Percentiles rank a stretch among this genome's conserved stretches.
Evolutionary conservation across 768 basidiomycete genomes (phyloP).

Genomic region (Exidia glandulosa): DNA sequence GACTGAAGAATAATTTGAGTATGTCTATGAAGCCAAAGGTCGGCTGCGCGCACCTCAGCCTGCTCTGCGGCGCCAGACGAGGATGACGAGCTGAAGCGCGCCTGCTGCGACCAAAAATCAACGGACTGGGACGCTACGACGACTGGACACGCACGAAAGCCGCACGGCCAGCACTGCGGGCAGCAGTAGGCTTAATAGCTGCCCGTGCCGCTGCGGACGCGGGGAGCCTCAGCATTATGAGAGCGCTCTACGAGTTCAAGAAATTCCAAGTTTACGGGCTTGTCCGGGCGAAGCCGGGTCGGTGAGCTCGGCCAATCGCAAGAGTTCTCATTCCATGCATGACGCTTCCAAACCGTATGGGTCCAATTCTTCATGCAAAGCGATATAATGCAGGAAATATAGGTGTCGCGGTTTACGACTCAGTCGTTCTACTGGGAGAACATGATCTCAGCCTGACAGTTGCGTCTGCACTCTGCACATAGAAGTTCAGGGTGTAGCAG

Average conservation of each 20-base stretch:
- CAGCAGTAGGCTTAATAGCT: not conserved
- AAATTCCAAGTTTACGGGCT: not conserved
- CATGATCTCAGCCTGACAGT: no score
- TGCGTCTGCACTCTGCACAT: no score
- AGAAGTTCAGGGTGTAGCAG: no score
- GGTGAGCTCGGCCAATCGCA: not conserved
- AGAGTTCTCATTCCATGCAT: not conserved
- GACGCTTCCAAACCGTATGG: not conserved
- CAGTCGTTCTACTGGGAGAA: no score
- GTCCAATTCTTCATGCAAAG: no score
- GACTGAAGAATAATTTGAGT: constrained; percentile 30
- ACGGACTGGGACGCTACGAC: not conserved
- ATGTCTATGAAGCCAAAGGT: not conserved
- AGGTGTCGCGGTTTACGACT: no score
- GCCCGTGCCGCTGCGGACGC: constrained; percentile 4
- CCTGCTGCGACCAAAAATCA: constrained; percentile 29
- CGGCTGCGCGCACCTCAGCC: constrained; percentile 28
- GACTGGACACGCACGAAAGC: not conserved
- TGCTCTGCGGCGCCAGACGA: constrained; percentile 44
- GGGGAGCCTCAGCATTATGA: constrained; percentile 9
- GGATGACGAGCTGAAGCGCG: constrained; percentile 31
- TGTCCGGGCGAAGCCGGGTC: not conserved
- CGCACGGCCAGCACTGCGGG: not conserved
- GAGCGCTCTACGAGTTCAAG: not conserved
- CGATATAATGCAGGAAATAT: no score